Evolutionary conservation across 495 filamentous ascomycete genomes (phyloP), one percentile per base, ranked within the genome.

Genomic region (Coniosporium apollinis): DNA sequence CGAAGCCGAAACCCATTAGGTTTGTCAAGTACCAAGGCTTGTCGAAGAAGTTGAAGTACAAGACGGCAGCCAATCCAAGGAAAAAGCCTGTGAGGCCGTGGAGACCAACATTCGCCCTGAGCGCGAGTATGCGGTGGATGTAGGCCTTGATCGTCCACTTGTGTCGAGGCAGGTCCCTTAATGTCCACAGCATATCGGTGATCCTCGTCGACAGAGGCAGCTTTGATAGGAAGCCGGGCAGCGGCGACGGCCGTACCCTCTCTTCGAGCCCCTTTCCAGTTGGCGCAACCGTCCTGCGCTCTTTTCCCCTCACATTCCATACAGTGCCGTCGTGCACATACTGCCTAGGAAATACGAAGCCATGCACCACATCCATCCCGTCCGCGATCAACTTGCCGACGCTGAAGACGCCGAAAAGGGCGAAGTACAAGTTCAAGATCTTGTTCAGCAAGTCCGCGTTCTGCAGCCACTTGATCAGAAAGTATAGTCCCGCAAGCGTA

Each of bases 11-110:
- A 4, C 82, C 85, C 47, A 94, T 66, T 26, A 94, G 61, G 49
- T 97, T 96, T 18, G 82, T 89, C 33, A 94, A 52, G 48, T 69
- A 78, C 81, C 80, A 81, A 25, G 72, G 67, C 46, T 79, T 87
- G 2, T 58, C 60, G 7, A 78, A 65, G 19, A 76, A 59, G 43
- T 83, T 76, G 55, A 87, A 93, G 40, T 73, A 68, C 2, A 65
- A 54, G 14, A 80, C 68, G 18, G 70, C 59, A 5, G 52, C 46
- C 21, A 82, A 33, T 7, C 79, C 69, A 29, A 76, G 8, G n/a
- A 74, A 16, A 22, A 67, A 51, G 21, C 79, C 79, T 10, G 75
- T 32, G 17, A 84, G 20, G 46, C 72, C 72, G 31, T 70, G 55
- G 29, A 70, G 41, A 31, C 64, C 65, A 20, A 77, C 44, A 4